Base-by-base conservation (phyloP, 2,329 filamentous ascomycete species). In the Calonectria henricotiae region DNA sequence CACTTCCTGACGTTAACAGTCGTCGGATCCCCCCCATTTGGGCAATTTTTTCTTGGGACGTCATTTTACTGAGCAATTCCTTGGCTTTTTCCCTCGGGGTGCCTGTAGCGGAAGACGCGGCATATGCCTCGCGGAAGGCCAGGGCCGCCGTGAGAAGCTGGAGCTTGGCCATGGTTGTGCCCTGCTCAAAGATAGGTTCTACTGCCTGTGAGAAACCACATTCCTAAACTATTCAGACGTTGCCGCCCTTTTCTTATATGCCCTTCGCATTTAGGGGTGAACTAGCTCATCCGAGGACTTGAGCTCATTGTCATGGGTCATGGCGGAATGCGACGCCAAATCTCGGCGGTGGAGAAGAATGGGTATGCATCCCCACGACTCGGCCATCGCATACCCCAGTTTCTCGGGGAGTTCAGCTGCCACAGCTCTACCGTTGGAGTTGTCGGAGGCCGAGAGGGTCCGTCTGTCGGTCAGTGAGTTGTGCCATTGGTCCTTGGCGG, bases 11-110 rank as follows among this genome's bases (percentile, higher is more conserved):
- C 30, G 69, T 74, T 11, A 73, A 27, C 20, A 72, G 47, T 13
- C 73, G 62, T 27, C 74, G 69, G n/a, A 75, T 68, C 27, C 73
- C 67, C 5, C 73, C 74, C 67, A 74, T 71, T 60, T 75, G 71
- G 4, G 71, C 71, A 66, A 73, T 58, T 65, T 75, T 75, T 32
- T 75, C 74, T 25, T 74, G 69, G 62, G 66, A 74, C 4, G 72
- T 73, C 73, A 75, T 72, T 54, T 74, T 69, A 41, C 68, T 62
- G 5, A 75, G 39, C 8, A 75, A 30, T 1, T 68, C 68, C 62
- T 74, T 62, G 13, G 73, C 71, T 4, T 72, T 37, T 9, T 74
- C 63, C 4, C 54, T 61, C n/a, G 73, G 71, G 12, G 69, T 70
- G 17, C 32, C 58, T 39, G 63, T 68, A 37, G 54, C 54, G 25